phyloP scores from a whole-genome alignment of 208 protist species.

The Trypanosoma mega region DNA sequence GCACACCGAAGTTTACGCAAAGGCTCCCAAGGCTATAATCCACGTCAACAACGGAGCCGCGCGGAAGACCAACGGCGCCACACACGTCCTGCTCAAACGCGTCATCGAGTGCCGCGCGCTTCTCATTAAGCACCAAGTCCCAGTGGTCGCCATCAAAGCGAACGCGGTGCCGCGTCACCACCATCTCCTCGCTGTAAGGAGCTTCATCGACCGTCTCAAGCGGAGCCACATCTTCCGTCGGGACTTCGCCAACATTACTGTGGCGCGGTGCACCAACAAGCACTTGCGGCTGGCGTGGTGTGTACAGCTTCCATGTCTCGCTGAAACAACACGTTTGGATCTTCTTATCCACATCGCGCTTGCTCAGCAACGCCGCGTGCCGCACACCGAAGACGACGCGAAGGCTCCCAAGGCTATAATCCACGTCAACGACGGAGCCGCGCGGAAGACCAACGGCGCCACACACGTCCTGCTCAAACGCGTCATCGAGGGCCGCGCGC shows the following conservation, averaged over 20 bases:
- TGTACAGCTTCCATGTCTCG: constrained; percentile 21
- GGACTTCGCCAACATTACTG: neutral
- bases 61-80: constrained; percentile 20
- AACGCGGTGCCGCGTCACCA: constrained; percentile 42
- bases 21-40: constrained; percentile 27
- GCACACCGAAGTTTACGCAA: constrained; percentile 24
- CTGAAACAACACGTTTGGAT: constrained; percentile 12
- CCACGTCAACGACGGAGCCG: neutral
- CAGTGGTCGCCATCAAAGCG: constrained; percentile 43
- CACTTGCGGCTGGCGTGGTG: neutral
- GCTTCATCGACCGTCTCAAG: neutral
- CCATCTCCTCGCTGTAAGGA: neutral
- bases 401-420: neutral
- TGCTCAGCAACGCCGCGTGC: neutral
- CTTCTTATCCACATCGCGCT: constrained; percentile 9
- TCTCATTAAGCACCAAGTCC: constrained; percentile 26
- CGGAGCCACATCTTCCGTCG: neutral
- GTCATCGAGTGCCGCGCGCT: constrained; percentile 21
- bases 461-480: constrained; percentile 36
- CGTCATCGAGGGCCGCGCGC: constrained; percentile 20
- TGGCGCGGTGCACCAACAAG: neutral
- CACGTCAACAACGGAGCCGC: constrained; percentile 22
- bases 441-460: neutral
- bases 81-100: constrained; percentile 41
- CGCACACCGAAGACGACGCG: constrained; percentile 10